Evolutionary conservation across 169 alveolate genomes (phyloP).

Genomic region (Perkinsus marinus): DNA sequence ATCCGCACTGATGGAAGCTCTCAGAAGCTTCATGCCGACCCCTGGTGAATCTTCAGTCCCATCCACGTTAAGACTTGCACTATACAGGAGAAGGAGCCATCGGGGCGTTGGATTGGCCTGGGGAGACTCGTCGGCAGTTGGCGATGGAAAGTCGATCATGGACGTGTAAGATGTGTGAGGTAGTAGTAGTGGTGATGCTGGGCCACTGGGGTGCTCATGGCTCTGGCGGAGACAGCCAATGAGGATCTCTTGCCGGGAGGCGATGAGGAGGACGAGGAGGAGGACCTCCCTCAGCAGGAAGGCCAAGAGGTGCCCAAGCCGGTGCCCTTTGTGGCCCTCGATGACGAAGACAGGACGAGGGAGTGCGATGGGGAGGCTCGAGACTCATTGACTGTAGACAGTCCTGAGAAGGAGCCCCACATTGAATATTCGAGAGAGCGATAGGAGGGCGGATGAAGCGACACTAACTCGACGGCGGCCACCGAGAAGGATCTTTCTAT

Average conservation of each 20-base stretch:
- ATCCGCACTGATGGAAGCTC: conserved; percentile 72
- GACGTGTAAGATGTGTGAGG: conserved; percentile 20
- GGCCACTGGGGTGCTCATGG: too few species aligned
- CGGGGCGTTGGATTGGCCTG: conserved; percentile 26
- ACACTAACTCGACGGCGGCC: not conserved
- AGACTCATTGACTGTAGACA: too few species aligned
- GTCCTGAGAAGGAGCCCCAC: too few species aligned
- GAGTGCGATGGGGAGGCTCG: too few species aligned
- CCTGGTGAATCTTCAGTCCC: too few species aligned
- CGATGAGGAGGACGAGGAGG: not conserved
- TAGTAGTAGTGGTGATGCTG: not conserved
- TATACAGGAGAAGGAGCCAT: conserved; percentile 18
- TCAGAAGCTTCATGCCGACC: conserved; percentile 66
- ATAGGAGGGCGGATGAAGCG: not conserved
- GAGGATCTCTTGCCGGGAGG: not conserved
- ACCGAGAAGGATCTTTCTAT: not conserved
- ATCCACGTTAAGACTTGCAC: too few species aligned
- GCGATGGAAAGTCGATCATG: conserved; percentile 24
- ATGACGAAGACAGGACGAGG: not conserved
- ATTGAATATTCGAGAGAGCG: too few species aligned
- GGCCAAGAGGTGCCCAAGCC: not conserved
- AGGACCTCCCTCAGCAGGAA: not conserved
- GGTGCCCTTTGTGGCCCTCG: not conserved
- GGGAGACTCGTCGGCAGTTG: conserved; percentile 17
- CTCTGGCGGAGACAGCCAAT: not conserved